Evolutionary conservation across 2,329 filamentous ascomycete species (phyloP).

Genomic region (Penicillium sp.): DNA sequence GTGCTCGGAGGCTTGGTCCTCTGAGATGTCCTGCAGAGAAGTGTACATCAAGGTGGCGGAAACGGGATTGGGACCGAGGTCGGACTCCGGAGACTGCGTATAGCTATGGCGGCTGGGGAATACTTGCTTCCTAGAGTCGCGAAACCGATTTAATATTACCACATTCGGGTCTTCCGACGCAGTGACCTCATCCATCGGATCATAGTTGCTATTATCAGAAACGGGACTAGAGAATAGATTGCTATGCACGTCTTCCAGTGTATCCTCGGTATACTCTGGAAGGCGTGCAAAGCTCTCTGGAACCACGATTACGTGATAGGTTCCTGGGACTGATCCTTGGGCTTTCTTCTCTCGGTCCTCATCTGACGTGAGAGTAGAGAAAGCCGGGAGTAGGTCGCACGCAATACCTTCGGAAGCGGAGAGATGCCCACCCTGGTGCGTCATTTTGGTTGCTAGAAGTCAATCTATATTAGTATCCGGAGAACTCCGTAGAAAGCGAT

Average conservation of each 20-base stretch:
- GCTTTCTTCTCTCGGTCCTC: slow-evolving; percentile 65
- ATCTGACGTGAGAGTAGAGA: slow-evolving; percentile 58
- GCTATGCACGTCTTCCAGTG: slow-evolving; percentile 24
- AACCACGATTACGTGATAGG: slow-evolving; percentile 61
- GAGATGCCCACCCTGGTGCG: slow-evolving; percentile 31
- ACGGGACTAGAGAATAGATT: slow-evolving; percentile 31
- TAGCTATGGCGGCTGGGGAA: slow-evolving; percentile 37
- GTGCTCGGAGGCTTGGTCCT: slow-evolving; percentile 20
- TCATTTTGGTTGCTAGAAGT: slow-evolving; percentile 34
- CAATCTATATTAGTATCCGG: slow-evolving; percentile 20
- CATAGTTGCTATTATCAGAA: slow-evolving; percentile 35
- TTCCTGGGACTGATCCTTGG: slow-evolving; percentile 55
- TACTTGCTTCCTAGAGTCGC: slow-evolving; percentile 48
- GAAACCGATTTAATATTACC: slow-evolving; percentile 56
- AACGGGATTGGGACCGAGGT: slow-evolving; percentile 34
- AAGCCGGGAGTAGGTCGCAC: slow-evolving; percentile 59
- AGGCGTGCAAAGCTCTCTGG: slow-evolving; percentile 58
- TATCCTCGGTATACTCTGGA: slow-evolving; percentile 55
- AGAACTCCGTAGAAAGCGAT: background rate
- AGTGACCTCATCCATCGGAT: slow-evolving; percentile 28
- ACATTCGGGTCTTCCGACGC: slow-evolving; percentile 51
- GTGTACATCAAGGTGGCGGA: slow-evolving; percentile 32
- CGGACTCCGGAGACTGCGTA: slow-evolving; percentile 42
- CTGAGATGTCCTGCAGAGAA: slow-evolving; percentile 28
- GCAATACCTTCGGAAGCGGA: slow-evolving; percentile 34